A percentile compares a stretch with the other conserved stretches of the same genome.
Conservation (phyloP, 2,329 filamentous ascomycete genomes). For the Monosporascus cannonballus region DNA sequence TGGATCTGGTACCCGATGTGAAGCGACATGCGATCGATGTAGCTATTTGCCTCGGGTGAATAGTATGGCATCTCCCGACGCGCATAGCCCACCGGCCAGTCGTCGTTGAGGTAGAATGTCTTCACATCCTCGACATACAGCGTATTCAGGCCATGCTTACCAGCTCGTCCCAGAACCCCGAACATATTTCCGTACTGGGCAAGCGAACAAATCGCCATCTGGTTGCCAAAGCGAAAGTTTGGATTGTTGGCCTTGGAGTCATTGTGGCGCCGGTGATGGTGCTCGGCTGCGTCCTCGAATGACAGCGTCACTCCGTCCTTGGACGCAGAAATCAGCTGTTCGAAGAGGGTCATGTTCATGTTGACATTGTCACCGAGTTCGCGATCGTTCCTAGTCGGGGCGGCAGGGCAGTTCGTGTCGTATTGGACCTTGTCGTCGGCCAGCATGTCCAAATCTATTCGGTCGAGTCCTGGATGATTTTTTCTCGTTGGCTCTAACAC, state of each 20-base stretch:
- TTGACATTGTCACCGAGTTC: slow-evolving; percentile 3
- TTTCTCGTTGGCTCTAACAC: slow-evolving; percentile 1
- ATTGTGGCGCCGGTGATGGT: slow-evolving; percentile 4
- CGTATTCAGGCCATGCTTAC: slow-evolving; percentile 2
- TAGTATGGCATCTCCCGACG: slow-evolving; percentile 3
- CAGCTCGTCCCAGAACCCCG: slow-evolving; percentile 1
- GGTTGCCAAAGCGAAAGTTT: slow-evolving; percentile 2
- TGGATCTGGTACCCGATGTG: slow-evolving; percentile 3
- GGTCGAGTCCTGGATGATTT: slow-evolving; percentile 1
- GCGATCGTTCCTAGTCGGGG: slow-evolving; percentile 3
- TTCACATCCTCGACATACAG: slow-evolving; percentile 3
- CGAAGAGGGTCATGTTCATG: slow-evolving; percentile 3
- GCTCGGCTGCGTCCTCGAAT: slow-evolving; percentile 4
- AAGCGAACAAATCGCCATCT: slow-evolving; percentile 3
- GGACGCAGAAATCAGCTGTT: slow-evolving; percentile 1
- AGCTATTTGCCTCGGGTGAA: slow-evolving; percentile 3
- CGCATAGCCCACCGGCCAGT: slow-evolving; percentile 3
- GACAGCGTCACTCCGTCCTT: slow-evolving; percentile 2
- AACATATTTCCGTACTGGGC: slow-evolving; percentile 4
- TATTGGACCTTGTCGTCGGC: slow-evolving; percentile 2
- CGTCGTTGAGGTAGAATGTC: slow-evolving; percentile 2
- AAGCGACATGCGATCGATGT: slow-evolving; percentile 3
- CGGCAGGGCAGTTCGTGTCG: slow-evolving; percentile 2
- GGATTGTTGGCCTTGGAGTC: slow-evolving; percentile 3
- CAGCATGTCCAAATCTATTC: slow-evolving; percentile 3